A percentile compares a stretch with the other conserved stretches of the same genome.
Evolutionary conservation across 2,329 filamentous ascomycete genomes (phyloP).

Genomic region (Xylariaceae sp.): DNA sequence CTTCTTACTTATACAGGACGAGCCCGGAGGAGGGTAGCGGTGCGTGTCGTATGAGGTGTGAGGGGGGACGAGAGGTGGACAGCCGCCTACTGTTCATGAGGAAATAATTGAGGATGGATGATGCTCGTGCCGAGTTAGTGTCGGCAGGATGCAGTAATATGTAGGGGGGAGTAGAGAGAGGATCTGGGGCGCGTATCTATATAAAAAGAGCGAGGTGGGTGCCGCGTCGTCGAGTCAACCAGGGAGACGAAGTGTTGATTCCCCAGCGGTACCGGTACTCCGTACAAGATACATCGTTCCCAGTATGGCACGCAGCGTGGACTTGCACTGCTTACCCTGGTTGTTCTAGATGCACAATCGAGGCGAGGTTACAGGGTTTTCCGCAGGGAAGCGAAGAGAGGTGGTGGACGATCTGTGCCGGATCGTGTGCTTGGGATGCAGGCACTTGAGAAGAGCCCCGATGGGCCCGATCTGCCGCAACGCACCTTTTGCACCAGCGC

Average conservation of each 20-base stretch:
- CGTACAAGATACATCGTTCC: no score
- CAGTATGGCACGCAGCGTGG: neutral
- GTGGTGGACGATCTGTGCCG: neutral
- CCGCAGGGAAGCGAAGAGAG: neutral
- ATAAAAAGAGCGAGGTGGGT: neutral
- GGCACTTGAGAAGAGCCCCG: neutral
- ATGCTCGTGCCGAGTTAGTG: neutral
- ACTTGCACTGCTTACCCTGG: neutral
- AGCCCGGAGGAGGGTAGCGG: neutral
- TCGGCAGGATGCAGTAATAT: neutral
- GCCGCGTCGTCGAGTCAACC: neutral
- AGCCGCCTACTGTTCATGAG: neutral
- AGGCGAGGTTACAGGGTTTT: neutral
- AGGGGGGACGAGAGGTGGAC: neutral
- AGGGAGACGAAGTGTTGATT: neutral
- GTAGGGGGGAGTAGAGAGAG: neutral
- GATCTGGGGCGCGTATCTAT: neutral
- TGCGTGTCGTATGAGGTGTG: neutral
- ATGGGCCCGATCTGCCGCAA: no score
- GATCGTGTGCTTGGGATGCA: neutral
- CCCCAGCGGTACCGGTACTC: neutral
- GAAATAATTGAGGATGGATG: neutral
- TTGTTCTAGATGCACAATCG: neutral
- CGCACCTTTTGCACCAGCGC: no score
- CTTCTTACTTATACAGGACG: neutral